A percentile compares a stretch with the other conserved stretches of the same genome.
Evolutionary conservation across 306 rosid species (phyloP).

Genomic region (Lathyrus aphaca): DNA sequence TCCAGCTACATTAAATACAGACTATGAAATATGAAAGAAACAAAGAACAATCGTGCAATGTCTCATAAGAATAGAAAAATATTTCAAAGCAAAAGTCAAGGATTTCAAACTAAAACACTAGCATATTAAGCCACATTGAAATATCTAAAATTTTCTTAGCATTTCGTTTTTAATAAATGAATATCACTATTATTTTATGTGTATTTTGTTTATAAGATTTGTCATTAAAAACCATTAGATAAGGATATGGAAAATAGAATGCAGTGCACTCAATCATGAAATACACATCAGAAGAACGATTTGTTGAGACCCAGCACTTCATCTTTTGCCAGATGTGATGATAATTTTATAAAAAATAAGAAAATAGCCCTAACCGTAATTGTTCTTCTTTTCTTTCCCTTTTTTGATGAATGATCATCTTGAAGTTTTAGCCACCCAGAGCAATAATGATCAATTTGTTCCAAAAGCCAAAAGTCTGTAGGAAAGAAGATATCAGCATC

Average conservation of each 20-base stretch:
- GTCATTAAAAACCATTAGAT: not conserved
- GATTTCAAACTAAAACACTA: not conserved
- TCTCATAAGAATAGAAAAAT: constrained; percentile 15
- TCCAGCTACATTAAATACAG: constrained; percentile 63
- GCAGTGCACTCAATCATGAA: constrained; percentile 2
- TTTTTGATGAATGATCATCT: constrained; percentile 55
- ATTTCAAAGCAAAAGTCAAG: constrained; percentile 7
- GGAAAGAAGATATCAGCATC: constrained; percentile 96
- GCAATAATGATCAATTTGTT: constrained; percentile 85
- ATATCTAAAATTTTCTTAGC: not conserved
- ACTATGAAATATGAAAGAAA: constrained; percentile 7
- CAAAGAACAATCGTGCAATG: constrained; percentile 13
- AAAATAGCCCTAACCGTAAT: constrained; percentile 60
- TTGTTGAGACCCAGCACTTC: not conserved
- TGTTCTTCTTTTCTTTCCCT: constrained; percentile 88
- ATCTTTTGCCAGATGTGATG: constrained; percentile 5
- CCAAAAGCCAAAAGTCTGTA: constrained; percentile 88
- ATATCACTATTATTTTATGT: not conserved
- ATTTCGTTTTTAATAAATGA: not conserved
- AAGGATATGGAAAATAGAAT: not conserved
- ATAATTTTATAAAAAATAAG: constrained; percentile 13
- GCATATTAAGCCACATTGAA: not conserved
- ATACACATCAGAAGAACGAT: constrained; percentile 14
- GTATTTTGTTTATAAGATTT: constrained; percentile 6
- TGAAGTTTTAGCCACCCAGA: constrained; percentile 75